These are phyloP conservation scores for Mycosphaerella sp. DNA, from an alignment of 2,329 filamentous ascomycete species.

Conservation along the genomic window DNA sequence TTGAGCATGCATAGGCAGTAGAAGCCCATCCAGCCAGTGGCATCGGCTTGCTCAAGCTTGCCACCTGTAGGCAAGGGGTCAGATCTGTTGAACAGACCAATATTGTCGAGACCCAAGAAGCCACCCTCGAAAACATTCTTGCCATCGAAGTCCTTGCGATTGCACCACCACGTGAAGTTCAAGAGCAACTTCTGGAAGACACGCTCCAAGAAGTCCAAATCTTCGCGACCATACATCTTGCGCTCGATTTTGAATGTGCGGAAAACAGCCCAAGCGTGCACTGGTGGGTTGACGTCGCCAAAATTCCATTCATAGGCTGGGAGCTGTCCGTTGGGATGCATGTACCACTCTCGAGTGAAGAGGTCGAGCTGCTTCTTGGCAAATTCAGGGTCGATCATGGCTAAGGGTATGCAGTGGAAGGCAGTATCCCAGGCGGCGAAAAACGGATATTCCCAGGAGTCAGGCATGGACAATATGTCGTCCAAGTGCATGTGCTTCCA, in stretches of 20 bases:
- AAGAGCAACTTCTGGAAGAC: constrained; percentile 94
- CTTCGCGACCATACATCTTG: constrained; percentile 91
- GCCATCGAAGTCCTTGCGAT: constrained; percentile 86
- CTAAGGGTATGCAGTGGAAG: constrained; percentile 91
- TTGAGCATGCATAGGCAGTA: constrained; percentile 97
- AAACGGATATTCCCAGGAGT: constrained; percentile 98
- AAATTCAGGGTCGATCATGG: constrained; percentile 97
- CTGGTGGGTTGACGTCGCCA: constrained; percentile 91
- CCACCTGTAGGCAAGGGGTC: constrained; percentile 91
- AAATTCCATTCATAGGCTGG: constrained; percentile 98
- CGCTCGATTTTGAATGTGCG: constrained; percentile 97
- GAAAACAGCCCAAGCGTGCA: constrained; percentile 95
- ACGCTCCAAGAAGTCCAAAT: constrained; percentile 89
- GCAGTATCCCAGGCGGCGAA: constrained; percentile 97
- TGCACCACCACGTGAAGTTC: constrained; percentile 99
- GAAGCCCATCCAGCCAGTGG: constrained; percentile 98
- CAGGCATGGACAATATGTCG: constrained; percentile 94
- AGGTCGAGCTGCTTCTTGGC: constrained; percentile 97
- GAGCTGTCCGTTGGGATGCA: constrained; percentile 92
- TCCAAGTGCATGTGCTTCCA: constrained; percentile 96
- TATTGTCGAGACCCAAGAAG: constrained; percentile 93
- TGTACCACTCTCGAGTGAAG: constrained; percentile 97
- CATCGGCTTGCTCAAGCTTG: constrained; percentile 91
- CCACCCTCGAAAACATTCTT: constrained; percentile 98
- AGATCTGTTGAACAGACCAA: constrained; percentile 93